Percentiles rank a stretch among this genome's conserved stretches.
Evolutionary conservation across 495 filamentous ascomycete species (phyloP).

Genomic region (Trichoderma erinaceum): DNA sequence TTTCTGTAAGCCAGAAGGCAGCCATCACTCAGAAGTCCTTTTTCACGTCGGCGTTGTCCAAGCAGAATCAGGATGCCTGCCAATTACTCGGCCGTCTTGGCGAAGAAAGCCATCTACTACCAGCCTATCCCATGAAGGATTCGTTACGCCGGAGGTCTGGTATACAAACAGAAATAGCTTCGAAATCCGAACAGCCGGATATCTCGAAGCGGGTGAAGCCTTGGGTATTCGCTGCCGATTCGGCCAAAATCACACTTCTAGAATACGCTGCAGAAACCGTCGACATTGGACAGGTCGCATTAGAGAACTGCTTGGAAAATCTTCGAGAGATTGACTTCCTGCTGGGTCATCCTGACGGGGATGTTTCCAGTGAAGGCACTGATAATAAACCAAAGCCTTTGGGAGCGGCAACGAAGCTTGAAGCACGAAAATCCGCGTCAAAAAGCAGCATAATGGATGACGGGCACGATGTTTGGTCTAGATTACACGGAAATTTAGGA

Average conservation of each 20-base stretch:
- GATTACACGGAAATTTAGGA: constrained; percentile 41
- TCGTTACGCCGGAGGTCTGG: constrained; percentile 21
- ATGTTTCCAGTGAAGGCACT: constrained; percentile 26
- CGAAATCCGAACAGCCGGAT: constrained; percentile 27
- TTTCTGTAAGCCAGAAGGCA: constrained; percentile 57
- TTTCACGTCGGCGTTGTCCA: constrained; percentile 49
- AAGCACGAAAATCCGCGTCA: constrained; percentile 24
- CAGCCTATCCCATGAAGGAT: constrained; percentile 49
- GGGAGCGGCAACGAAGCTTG: constrained; percentile 25
- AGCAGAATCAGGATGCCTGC: constrained; percentile 52
- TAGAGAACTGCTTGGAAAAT: constrained; percentile 38
- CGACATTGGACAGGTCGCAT: constrained; percentile 39
- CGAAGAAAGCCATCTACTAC: constrained; percentile 66
- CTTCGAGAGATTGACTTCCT: constrained; percentile 36
- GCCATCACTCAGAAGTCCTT: constrained; percentile 61
- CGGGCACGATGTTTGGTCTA: constrained; percentile 35
- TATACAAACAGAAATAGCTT: constrained; percentile 23
- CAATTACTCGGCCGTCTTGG: constrained; percentile 53
- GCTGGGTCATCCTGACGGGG: constrained; percentile 23
- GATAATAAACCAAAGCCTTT: constrained; percentile 26
- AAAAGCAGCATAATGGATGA: constrained; percentile 16
- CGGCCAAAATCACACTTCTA: constrained; percentile 42
- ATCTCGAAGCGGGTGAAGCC: constrained; percentile 35
- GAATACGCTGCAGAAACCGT: constrained; percentile 44
- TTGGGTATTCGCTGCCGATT: constrained; percentile 46